These are phyloP conservation scores for Ascodesmis nigricans DNA, from an alignment of 495 filamentous ascomycete genomes.

Conservation along the genomic window DNA sequence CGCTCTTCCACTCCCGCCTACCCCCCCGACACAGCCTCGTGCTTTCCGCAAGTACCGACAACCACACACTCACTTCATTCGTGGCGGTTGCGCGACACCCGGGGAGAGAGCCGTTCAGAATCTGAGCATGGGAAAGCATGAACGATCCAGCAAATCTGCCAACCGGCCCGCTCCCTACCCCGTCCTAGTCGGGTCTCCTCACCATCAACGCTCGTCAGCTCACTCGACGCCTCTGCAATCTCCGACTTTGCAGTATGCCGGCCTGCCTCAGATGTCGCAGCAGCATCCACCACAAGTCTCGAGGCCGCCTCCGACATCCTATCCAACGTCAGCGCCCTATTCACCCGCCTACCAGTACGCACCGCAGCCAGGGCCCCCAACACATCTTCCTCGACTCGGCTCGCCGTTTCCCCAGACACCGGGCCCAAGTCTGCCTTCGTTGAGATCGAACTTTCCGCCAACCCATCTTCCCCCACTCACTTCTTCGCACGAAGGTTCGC, in stretches of 20 bases:
- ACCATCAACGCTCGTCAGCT: slow-evolving; percentile 19
- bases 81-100: too few relatives aligned
- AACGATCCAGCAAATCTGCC: slow-evolving; percentile 15
- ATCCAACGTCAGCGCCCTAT: slow-evolving; percentile 29
- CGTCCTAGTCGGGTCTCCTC: slow-evolving; percentile 17
- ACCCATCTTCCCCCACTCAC: slow-evolving; percentile 21
- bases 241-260: slow-evolving; percentile 22
- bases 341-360: slow-evolving; percentile 30
- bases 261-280: slow-evolving; percentile 17
- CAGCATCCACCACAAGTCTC: slow-evolving; percentile 13
- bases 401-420: slow-evolving; percentile 28
- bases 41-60: too few relatives aligned
- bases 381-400: slow-evolving; percentile 23
- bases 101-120: too few relatives aligned
- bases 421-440: slow-evolving; percentile 30
- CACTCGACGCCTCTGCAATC: slow-evolving; percentile 23
- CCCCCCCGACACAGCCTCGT: too few relatives aligned
- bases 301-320: slow-evolving; percentile 24
- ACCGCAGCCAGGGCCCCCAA: slow-evolving; percentile 23
- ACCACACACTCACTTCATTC: too few relatives aligned
- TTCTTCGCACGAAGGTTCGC: slow-evolving; percentile 20
- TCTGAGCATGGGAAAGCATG: slow-evolving; percentile 25
- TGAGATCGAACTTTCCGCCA: slow-evolving; percentile 25
- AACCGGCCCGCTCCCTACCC: slow-evolving; percentile 19
- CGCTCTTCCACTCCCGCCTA: too few relatives aligned